Evolutionary conservation across 768 basidiomycete species (phyloP).

Genomic region (Tulasnella calospora): DNA sequence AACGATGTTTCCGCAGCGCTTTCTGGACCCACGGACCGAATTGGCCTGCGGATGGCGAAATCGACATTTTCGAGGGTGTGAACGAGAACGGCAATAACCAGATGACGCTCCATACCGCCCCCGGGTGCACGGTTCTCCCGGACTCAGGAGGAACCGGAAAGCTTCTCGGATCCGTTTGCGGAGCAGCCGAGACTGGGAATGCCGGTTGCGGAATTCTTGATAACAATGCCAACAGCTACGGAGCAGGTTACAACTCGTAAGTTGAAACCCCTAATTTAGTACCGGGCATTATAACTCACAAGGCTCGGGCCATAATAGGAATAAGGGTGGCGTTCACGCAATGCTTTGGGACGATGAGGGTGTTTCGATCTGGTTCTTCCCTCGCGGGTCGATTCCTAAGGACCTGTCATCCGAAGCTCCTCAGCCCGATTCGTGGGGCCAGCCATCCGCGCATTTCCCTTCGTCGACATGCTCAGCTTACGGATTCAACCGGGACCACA

Average conservation of each 20-base stretch:
- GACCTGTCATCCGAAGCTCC: slow-evolving; percentile 76
- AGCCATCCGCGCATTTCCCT: slow-evolving; percentile 74
- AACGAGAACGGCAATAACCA: slow-evolving; percentile 76
- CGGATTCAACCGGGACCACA: slow-evolving; percentile 40
- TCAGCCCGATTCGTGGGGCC: slow-evolving; percentile 69
- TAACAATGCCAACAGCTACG: slow-evolving; percentile 58
- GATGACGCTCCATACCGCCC: slow-evolving; percentile 71
- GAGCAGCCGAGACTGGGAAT: slow-evolving; percentile 38
- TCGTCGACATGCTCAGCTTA: slow-evolving; percentile 47
- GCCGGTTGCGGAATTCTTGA: slow-evolving; percentile 75
- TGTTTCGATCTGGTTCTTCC: slow-evolving; percentile 78
- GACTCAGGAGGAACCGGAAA: slow-evolving; percentile 55
- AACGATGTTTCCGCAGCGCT: slow-evolving; percentile 33
- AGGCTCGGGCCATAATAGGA: slow-evolving; percentile 31
- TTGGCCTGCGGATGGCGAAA: slow-evolving; percentile 48
- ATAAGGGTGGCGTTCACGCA: slow-evolving; percentile 82
- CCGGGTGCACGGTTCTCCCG: slow-evolving; percentile 57
- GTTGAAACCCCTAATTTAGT: neutral
- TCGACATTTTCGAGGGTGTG: slow-evolving; percentile 81
- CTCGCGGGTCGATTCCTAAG: slow-evolving; percentile 61
- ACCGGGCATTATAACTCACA: neutral
- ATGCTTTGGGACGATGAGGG: slow-evolving; percentile 77
- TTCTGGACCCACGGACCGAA: slow-evolving; percentile 51
- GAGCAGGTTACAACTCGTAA: slow-evolving; percentile 69
- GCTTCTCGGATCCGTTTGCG: slow-evolving; percentile 48